Base-by-base conservation (phyloP, 2,329 filamentous ascomycete species). In the Phoma sp. region DNA sequence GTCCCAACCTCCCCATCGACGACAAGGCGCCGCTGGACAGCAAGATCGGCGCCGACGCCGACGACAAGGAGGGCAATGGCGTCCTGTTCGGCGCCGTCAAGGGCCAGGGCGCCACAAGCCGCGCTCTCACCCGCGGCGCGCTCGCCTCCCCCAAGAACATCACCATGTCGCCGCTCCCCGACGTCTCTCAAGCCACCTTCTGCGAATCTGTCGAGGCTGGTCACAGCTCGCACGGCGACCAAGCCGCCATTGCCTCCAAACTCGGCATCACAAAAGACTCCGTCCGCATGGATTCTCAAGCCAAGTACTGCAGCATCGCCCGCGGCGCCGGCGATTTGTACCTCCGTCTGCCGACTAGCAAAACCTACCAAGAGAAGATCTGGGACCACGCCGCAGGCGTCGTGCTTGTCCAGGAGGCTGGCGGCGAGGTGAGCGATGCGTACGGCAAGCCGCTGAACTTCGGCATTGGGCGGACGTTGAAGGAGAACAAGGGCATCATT, bases 301-400 rank as follows among this genome's bases (percentile, higher is more conserved):
- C 95, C 66, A 99, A 99, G 78, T 99, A 99, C 78, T 93, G 89
- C 58, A 95, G 90, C 32, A 96, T 99, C 72, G 95, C 95, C 32
- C 84, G 95, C 59, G 95, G 95, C 40, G 92, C 93, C 4, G 95
- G 93, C 44, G 95, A 99, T 71, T 88, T 99, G 62, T 99, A 99
- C 78, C 83, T 99, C 53, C 86, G 96, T 48, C 79, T 99, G 54
- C 95, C 95, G 3, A 89, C 91, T 25, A 89, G 86, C 73, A 89
- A 88, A 65, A 88, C 89, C 48, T 99, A 99, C 79, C 87, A 96
- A 75, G 95, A 99, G 83, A 99, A 99, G 85, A 99, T 99, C 65
- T 99, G 95, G 95, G 95, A 99, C 73, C 95, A 99, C 75, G 95
- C 95, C 14, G 95, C 93, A 10, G 95, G 95, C 36, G 93, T 96